Base-by-base conservation (phyloP, 441 rosid species). In the Aleurites moluccanus region DNA sequence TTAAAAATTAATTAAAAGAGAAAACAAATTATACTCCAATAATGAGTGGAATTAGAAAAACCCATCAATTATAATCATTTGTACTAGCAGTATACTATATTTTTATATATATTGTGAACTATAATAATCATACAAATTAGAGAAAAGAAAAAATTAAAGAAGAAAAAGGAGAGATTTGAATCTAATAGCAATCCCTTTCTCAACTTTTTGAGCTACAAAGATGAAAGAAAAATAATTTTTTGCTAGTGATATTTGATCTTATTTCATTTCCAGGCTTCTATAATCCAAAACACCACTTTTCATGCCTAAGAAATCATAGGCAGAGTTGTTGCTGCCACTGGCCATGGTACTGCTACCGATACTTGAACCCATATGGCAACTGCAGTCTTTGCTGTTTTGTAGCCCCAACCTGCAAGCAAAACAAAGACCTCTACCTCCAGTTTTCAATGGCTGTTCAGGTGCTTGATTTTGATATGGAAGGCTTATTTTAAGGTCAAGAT, bases 401-500 rank as follows among this genome's bases (percentile, higher is more conserved):
- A 86, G 44, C 56, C 96, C 96, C 82, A 90, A 66, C 60, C 88
- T 86, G 82, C 98, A 93, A 73, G 73, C 80, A 69, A 91, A 88
- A 78, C 97, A 92, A 38, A 81, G 80, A 7, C 73, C 72, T 44
- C 80, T 70, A 35, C 70, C 86, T 49, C 76, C 87, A 6, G 75
- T 75, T 57, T 78, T 80, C 50, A 77, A 42, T 40, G 85, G 47
- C 75, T 75, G 69, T 38, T 53, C 21, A 0, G 42, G 18, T 9
- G 79, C 64, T 66, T 85, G 85, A 42, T 38, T 68, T 72, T 83
- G 89, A 67, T 74, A 81, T 20, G 97, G 97, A 42, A 89, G 95
- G 81, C 94, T 87, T 42, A 93, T 92, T 79, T 85, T 87, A 15
- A 92, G 93, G 75, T 90, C 97, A 23, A 92, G 91, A 79, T 91